Evolutionary conservation across 2,329 filamentous ascomycete genomes (phyloP).

Genomic region (Penicillium frequentans): DNA sequence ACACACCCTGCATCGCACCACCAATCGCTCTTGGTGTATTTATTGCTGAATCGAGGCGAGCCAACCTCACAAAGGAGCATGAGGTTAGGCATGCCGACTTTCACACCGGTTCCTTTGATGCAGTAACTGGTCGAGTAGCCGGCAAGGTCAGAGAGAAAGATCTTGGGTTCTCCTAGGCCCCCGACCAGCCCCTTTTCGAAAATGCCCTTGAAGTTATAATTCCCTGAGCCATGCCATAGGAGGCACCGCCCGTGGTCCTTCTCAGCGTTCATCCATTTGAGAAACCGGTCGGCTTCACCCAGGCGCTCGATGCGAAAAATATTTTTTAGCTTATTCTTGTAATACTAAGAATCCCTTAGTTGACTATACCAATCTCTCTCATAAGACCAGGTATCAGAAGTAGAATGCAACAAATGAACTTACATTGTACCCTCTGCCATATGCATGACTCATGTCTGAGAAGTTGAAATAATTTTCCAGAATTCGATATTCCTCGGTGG

Average conservation of each 20-base stretch:
- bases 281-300: neutral
- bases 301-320: constrained; percentile 3
- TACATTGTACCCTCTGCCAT: too few species aligned
- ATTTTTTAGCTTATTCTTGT: neutral
- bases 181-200: neutral
- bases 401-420: too few species aligned
- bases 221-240: constrained; percentile 1
- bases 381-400: too few species aligned
- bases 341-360: too few species aligned
- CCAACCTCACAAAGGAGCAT: neutral
- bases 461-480: neutral
- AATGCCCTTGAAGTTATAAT: neutral
- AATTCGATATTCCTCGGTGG: neutral
- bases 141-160: neutral
- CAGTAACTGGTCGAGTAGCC: neutral
- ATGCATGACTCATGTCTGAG: neutral
- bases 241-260: neutral
- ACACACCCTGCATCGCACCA: neutral
- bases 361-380: too few species aligned
- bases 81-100: neutral
- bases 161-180: neutral
- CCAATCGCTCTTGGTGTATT: neutral
- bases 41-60: too few species aligned
- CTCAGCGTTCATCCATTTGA: neutral
- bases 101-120: neutral